Conservation (phyloP, 163 green algal species). For the Chlamydomonas reinhardtii region DNA sequence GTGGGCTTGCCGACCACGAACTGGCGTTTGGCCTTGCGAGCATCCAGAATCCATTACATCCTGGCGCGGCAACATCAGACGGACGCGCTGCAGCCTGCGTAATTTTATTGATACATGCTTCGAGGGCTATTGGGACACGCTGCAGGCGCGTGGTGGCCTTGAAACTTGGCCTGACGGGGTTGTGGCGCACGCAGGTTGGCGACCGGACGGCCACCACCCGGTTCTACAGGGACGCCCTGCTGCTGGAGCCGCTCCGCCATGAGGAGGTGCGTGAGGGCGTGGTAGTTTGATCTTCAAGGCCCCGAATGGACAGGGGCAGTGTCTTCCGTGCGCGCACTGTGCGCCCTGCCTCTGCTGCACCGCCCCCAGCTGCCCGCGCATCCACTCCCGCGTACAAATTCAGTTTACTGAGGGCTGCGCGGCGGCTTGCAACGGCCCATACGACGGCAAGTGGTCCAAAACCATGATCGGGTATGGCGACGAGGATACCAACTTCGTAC, state of each 20-base stretch:
- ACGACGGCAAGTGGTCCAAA: constrained; percentile 66
- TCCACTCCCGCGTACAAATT: not conserved
- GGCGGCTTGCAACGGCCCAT: constrained; percentile 70
- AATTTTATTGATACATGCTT: not conserved
- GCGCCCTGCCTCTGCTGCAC: no score
- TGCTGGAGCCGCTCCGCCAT: constrained; percentile 63
- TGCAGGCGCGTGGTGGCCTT: not conserved
- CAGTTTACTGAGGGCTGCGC: constrained; percentile 66
- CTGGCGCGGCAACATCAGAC: no score
- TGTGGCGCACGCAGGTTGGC: constrained; percentile 2
- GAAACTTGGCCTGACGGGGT: no score
- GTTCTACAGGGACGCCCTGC: constrained; percentile 57
- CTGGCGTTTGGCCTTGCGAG: not conserved
- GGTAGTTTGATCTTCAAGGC: no score
- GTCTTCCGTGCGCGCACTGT: no score
- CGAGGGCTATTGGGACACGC: no score
- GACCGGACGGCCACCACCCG: constrained; percentile 52
- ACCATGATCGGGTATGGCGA: constrained; percentile 68
- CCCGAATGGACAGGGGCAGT: no score
- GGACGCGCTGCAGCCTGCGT: not conserved
- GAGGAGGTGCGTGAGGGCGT: constrained; percentile 52
- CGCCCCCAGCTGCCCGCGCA: not conserved
- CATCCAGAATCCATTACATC: no score
- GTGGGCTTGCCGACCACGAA: not conserved
- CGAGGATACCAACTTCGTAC: constrained; percentile 60